Base-by-base conservation (phyloP, 2,329 filamentous ascomycete genomes). In the Gremmenia infestans region DNA sequence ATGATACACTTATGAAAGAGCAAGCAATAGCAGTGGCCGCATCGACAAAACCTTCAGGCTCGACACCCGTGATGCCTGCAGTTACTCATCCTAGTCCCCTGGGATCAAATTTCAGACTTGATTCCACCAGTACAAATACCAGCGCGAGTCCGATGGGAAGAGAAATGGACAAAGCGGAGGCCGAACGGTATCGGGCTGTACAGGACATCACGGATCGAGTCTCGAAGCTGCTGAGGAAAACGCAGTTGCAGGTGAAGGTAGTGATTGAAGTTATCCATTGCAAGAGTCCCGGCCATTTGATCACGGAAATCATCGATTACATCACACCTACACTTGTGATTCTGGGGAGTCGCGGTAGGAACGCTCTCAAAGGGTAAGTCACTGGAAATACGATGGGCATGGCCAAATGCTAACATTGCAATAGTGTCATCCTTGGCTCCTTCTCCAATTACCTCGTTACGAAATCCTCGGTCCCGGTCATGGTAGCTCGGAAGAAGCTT, bases 391-490 rank as follows among this genome's bases (percentile, higher is more conserved):
- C 8, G 48, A 46, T 55, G n/a, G 17, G 11, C 54, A 14, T 12
- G 46, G 58, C 42, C 4, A 5, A 4, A 35, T 43, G 56, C 72
- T 75, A 68, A 78, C 69, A n/a, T 48, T 37, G 15, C 25, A 5
- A 48, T 65, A 95, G 92, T 69, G 93, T 97, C 22, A 86, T 99
- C 58, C 81, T 99, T 32, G 94, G 94, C 25, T 97, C 92, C 0
- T 97, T 99, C 73, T 96, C 90, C 58, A 97, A 97, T 70, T 99
- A 99, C 68, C 80, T 99, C 7, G 92, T 99, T 35, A 96, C 91
- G 39, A 97, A 97, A 75, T 96, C 91, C 61, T 96, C 90, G 2
- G 91, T 96, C 15, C 94, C 94, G 0, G 94, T 99, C 58, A 99
- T 99, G 94, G 94, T 97, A 37, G 94, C 94, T 7, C 81, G 94